Evolutionary conservation across 306 rosid species (phyloP).

Genomic region (Malus asiatica): DNA sequence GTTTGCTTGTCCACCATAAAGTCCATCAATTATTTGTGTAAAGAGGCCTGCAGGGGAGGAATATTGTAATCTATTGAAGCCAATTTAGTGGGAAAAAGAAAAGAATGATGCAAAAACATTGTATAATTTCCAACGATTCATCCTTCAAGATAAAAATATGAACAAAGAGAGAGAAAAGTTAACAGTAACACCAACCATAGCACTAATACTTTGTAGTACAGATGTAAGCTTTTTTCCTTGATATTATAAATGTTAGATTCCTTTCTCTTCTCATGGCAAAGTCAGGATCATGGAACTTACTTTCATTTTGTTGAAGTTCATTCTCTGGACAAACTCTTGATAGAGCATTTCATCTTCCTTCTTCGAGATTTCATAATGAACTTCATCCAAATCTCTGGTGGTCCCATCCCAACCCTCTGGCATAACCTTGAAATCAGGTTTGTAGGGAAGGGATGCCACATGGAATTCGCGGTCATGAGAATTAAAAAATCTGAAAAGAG

Average conservation of each 20-base stretch:
- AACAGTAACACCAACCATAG: background rate
- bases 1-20: background rate
- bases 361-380: conserved; percentile 80
- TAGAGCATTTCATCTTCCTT: conserved; percentile 87
- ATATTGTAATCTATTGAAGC: background rate
- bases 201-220: background rate
- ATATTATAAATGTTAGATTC: background rate
- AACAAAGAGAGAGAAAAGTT: background rate
- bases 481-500: conserved; percentile 61
- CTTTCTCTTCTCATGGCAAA: background rate
- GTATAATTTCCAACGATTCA: background rate
- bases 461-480: conserved; percentile 94
- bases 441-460: conserved; percentile 86
- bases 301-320: conserved; percentile 88
- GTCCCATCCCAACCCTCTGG: conserved; percentile 99
- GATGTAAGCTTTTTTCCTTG: background rate
- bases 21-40: too few species aligned
- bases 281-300: conserved; percentile 38
- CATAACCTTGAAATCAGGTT: conserved; percentile 95
- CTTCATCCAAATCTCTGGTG: conserved; percentile 83
- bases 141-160: background rate
- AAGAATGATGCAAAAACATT: background rate
- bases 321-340: conserved; percentile 67
- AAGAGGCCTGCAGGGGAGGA: background rate
- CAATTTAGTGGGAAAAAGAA: background rate